Conservation (phyloP, 768 basidiomycete species). For the Lactarius deliciosus region DNA sequence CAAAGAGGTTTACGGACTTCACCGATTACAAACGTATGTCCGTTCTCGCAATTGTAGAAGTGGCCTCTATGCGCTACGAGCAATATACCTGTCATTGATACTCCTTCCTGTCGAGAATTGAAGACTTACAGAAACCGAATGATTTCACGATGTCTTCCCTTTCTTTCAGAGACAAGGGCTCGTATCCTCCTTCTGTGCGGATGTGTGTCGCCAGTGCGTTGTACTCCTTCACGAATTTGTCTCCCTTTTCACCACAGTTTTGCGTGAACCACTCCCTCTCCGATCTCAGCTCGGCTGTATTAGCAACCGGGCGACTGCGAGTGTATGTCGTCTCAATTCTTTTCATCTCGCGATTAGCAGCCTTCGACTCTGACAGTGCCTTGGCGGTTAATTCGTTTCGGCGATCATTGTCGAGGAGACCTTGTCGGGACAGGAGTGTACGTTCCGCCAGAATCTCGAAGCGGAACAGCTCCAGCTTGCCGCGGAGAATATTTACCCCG, state of each 20-base stretch:
- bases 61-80: constrained; percentile 34
- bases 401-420: not conserved
- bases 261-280: constrained; percentile 35
- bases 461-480: constrained; percentile 35
- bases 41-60: constrained; percentile 46
- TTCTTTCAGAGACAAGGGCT: constrained; percentile 34
- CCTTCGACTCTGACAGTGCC: not conserved
- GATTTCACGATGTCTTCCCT: constrained; percentile 34
- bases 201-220: constrained; percentile 28
- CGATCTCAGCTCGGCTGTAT: constrained; percentile 19
- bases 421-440: constrained; percentile 10
- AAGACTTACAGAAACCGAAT: constrained; percentile 33
- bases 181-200: constrained; percentile 28
- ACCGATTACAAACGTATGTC: constrained; percentile 59
- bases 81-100: not conserved
- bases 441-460: constrained; percentile 29
- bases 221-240: constrained; percentile 32
- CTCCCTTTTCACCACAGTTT: constrained; percentile 32
- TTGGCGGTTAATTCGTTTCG: not conserved
- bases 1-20: constrained; percentile 42
- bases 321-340: constrained; percentile 27
- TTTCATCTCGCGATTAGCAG: not conserved
- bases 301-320: constrained; percentile 31
- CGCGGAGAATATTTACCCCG: constrained; percentile 30
- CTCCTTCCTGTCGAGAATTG: not conserved